Conservation (phyloP, 148 eudicot species). For the Amaranthus palmeri region DNA sequence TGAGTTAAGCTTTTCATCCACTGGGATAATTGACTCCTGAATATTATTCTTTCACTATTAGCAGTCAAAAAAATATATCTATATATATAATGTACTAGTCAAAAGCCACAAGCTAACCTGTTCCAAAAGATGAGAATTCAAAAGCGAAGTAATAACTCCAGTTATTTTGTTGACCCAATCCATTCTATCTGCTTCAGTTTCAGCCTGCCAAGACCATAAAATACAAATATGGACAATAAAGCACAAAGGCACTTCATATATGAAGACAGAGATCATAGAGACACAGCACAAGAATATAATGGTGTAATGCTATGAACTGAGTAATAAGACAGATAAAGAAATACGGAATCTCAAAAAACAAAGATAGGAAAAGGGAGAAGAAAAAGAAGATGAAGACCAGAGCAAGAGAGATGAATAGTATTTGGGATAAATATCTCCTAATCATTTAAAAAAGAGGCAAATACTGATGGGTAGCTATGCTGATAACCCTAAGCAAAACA, state of each 20-base stretch:
- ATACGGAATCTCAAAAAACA: background rate
- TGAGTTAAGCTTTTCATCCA: conserved; percentile 28
- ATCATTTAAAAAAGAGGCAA: background rate
- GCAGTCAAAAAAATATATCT: conserved; percentile 8
- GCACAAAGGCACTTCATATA: conserved; percentile 13
- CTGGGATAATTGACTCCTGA: conserved; percentile 45
- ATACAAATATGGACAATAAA: conserved; percentile 2
- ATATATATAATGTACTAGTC: background rate
- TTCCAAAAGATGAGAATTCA: conserved; percentile 66
- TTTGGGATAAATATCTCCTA: background rate
- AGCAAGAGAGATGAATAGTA: too few relatives aligned
- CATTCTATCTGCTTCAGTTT: conserved; percentile 81
- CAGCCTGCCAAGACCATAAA: conserved; percentile 61
- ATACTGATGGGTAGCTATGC: background rate
- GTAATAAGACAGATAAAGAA: background rate
- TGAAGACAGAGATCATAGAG: background rate
- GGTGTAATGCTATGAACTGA: background rate
- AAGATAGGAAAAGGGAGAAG: background rate
- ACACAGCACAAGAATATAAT: background rate
- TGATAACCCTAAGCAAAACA: background rate
- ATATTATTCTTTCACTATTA: conserved; percentile 15
- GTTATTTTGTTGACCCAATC: conserved; percentile 90
- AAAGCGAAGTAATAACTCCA: conserved; percentile 81
- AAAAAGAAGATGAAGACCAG: background rate
- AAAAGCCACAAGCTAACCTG: conserved; percentile 43